Evolutionary conservation across 345 rosid genomes (phyloP).

Genomic region (Acer yangbiense): DNA sequence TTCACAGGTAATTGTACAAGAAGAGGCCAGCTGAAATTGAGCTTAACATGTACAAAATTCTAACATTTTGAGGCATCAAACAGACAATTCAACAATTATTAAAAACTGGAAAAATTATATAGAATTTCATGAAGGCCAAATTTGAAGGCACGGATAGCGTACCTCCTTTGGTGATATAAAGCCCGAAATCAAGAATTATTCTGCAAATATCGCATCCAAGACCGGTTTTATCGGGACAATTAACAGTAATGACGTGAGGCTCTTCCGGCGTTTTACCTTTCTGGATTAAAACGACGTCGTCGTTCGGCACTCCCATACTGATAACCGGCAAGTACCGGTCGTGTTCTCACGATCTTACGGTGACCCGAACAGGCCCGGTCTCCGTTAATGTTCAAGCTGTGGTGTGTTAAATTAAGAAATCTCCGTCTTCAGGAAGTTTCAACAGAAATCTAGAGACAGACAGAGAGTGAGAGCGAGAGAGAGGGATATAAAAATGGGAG

Average conservation of each 20-base stretch:
- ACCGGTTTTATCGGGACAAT: slow-evolving; percentile 78
- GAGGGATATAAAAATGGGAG: neutral
- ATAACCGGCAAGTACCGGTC: neutral
- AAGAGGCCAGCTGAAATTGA: neutral
- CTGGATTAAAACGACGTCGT: slow-evolving; percentile 66
- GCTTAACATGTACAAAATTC: neutral
- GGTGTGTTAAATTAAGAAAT: neutral
- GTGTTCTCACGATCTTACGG: neutral
- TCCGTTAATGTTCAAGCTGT: neutral
- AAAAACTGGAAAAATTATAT: neutral
- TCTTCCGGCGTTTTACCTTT: slow-evolving; percentile 63
- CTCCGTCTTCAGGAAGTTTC: neutral
- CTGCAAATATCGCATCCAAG: slow-evolving; percentile 79
- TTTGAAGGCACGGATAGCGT: neutral
- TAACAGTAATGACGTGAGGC: slow-evolving; percentile 69
- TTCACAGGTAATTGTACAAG: neutral
- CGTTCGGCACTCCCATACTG: slow-evolving; percentile 53
- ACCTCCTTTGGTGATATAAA: slow-evolving; percentile 81
- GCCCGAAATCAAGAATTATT: slow-evolving; percentile 76
- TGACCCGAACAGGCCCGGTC: neutral
- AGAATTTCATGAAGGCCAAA: neutral
- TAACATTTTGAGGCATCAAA: neutral
- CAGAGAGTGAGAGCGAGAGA: neutral
- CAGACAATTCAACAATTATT: neutral
- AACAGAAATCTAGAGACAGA: neutral